Evolutionary conservation across 1,139 yeast species (phyloP), one percentile per base, ranked within the genome.

Genomic region (Magnusiomyces magnusii): DNA sequence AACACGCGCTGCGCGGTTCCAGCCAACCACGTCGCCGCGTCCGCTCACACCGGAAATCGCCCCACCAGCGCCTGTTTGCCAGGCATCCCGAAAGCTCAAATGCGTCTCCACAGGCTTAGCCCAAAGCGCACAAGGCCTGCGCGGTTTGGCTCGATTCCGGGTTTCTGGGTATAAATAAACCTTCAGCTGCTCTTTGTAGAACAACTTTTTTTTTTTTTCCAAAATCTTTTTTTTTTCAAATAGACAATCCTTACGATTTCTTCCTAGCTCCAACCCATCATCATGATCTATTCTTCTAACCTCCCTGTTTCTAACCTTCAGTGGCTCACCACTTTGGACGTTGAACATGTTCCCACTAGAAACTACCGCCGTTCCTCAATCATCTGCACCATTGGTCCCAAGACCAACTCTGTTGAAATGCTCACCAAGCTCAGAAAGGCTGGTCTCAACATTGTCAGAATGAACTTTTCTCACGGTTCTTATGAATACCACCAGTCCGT

Each of bases 381-480:
- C 78, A 92, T 93, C 71, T 97, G 99, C 74, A 93, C 99, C 69
- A 93, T 93, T 76, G 99, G 91, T 71, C 99, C 99, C 71, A 91
- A 90, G 80, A 89, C 98, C 77, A 93, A 93, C 84, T 77, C 80
- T 70, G 93, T 85, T 67, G 97, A 92, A 72, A 81, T 83, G 68
- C 78, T 93, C 74, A 91, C 86, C 70, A 83, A 85, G 74, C 84
- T 93, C 74, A 87, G 99, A 82, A 88, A 89, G 78, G 96, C 96
- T 63, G 99, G 99, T 73, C 83, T 93, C 70, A 93, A 92, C 83
- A 89, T 93, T 74, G 98, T 89, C 59, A 87, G 99, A 76, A 91
- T 93, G 97, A 95, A 93, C 86, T 93, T 95, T 79, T 89, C 97
- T 66, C 99, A 95, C 79, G 99, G 99, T 70, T 82, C 95, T 60